phyloP scores from a whole-genome alignment of 495 filamentous ascomycete genomes.

The Extremus antarcticus region DNA sequence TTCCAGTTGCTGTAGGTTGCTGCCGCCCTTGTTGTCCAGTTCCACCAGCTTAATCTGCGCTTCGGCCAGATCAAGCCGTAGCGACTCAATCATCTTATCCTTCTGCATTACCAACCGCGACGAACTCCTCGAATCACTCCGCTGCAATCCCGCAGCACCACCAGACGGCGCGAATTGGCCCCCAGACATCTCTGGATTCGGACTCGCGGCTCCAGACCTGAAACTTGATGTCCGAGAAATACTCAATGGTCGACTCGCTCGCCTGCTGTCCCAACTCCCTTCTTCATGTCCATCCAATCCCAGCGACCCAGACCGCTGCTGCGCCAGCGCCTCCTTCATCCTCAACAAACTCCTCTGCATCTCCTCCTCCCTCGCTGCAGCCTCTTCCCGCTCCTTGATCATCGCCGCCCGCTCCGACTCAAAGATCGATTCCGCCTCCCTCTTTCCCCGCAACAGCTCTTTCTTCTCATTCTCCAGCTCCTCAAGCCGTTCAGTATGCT shows the following conservation, averaged over 20 bases:
- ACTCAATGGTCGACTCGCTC: conserved; percentile 43
- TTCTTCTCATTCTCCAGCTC: conserved; percentile 66
- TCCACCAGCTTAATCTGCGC: conserved; percentile 92
- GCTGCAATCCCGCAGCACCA: conserved; percentile 56
- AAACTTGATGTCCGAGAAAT: conserved; percentile 8
- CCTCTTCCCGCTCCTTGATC: conserved; percentile 84
- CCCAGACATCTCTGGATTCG: conserved; percentile 21
- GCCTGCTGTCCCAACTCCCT: conserved; percentile 21
- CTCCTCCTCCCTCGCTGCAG: conserved; percentile 71
- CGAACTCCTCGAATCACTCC: conserved; percentile 72
- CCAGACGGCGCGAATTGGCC: conserved; percentile 77
- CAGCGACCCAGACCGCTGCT: conserved; percentile 24
- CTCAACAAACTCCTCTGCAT: conserved; percentile 79
- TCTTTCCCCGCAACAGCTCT: conserved; percentile 64
- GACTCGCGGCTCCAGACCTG: conserved; percentile 33
- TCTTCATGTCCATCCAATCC: conserved; percentile 28
- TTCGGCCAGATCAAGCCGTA: conserved; percentile 85
- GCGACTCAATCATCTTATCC: conserved; percentile 86
- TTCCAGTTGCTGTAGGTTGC: conserved; percentile 75
- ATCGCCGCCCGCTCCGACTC: conserved; percentile 79
- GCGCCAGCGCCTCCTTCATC: conserved; percentile 74
- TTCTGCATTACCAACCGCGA: conserved; percentile 85
- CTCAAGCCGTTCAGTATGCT: conserved; percentile 71
- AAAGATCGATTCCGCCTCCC: conserved; percentile 82
- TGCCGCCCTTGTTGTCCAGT: conserved; percentile 82